Conservation (phyloP, 176 grass and related monocot species). For the Carex cristatella region DNA sequence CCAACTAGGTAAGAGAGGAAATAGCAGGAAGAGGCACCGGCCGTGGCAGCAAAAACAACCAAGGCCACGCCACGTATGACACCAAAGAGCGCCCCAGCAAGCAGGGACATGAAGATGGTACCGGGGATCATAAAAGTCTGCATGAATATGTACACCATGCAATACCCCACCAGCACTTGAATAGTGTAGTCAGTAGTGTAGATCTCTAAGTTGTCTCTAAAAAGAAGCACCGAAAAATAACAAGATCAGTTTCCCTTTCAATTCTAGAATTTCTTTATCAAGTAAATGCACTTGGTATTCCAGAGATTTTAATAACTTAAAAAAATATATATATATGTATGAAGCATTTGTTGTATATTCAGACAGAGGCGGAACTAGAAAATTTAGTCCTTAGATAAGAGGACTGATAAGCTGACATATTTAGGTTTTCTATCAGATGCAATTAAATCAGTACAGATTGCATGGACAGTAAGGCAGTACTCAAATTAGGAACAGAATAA, state of each 20-base stretch:
- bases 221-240: constrained; percentile 18
- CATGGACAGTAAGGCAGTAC: background rate
- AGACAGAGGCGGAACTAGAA: background rate
- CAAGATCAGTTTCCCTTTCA: background rate
- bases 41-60: constrained; percentile 92
- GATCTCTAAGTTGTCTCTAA: constrained; percentile 89
- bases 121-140: constrained; percentile 94
- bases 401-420: too few relatives aligned
- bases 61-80: constrained; percentile 65
- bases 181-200: constrained; percentile 95
- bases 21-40: constrained; percentile 95
- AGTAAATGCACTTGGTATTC: background rate
- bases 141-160: constrained; percentile 95
- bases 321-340: background rate
- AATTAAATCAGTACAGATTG: background rate
- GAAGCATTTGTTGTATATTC: background rate
- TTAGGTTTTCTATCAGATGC: background rate
- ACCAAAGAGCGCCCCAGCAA: constrained; percentile 85
- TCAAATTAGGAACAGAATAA: background rate
- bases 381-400: too few relatives aligned
- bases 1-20: constrained; percentile 90
- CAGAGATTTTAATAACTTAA: background rate
- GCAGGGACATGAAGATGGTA: constrained; percentile 98
- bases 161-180: constrained; percentile 91
- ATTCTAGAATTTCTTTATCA: background rate